phyloP scores from a whole-genome alignment of 306 rosid species.

The Comarum palustre region DNA sequence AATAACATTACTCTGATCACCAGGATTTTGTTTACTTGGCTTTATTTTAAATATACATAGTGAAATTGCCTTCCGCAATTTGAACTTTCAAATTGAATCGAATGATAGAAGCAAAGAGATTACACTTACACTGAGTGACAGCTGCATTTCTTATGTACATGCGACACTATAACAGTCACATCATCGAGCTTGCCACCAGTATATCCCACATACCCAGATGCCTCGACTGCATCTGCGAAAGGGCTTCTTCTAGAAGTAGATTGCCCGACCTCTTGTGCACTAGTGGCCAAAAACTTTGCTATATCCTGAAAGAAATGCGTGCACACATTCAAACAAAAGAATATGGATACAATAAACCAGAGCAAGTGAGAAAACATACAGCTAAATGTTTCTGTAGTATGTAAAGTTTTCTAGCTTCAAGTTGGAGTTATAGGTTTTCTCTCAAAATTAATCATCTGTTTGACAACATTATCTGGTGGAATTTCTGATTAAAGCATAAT shows the following conservation, averaged over 20 bases:
- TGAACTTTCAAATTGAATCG: neutral
- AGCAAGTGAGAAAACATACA: neutral
- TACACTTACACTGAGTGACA: neutral
- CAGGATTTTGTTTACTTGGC: neutral
- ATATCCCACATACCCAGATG: slow-evolving; percentile 58
- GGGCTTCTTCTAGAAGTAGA: slow-evolving; percentile 58
- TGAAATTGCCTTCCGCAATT: neutral
- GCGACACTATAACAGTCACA: slow-evolving; percentile 64
- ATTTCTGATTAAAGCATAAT: neutral
- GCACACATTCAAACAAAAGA: slow-evolving; percentile 1
- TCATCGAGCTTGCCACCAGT: slow-evolving; percentile 72
- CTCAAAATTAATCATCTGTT: neutral
- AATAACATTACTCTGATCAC: neutral
- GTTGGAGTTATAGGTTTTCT: neutral
- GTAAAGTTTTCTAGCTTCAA: slow-evolving; percentile 4
- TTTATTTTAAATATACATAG: neutral
- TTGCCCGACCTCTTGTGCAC: slow-evolving; percentile 66
- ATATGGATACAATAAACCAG: neutral
- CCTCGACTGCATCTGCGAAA: slow-evolving; percentile 64
- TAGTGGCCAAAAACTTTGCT: slow-evolving; percentile 53
- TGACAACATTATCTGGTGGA: neutral
- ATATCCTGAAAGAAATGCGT: slow-evolving; percentile 44
- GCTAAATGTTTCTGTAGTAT: neutral
- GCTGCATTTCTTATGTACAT: slow-evolving; percentile 38
- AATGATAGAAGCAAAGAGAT: slow-evolving; percentile 10